Percentiles rank a stretch among this genome's conserved stretches.
Evolutionary conservation across 345 rosid species (phyloP).

Genomic region (Erodium maritimum): DNA sequence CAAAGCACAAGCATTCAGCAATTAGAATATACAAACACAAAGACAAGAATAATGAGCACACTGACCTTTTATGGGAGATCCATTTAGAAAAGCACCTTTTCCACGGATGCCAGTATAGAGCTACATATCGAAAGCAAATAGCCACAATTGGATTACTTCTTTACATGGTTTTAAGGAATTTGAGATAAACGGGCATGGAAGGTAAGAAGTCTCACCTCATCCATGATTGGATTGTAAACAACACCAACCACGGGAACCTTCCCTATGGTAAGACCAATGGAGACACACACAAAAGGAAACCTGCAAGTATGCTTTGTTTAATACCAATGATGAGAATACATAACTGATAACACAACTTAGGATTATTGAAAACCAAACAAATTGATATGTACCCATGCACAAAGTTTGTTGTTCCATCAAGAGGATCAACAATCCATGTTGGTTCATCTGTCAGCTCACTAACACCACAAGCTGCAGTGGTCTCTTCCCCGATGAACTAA

Average conservation of each 20-base stretch:
- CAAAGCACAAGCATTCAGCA: constrained; percentile 9
- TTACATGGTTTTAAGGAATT: no score
- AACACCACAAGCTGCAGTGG: constrained; percentile 72
- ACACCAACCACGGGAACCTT: constrained; percentile 82
- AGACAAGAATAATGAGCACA: not conserved
- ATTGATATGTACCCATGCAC: constrained; percentile 65
- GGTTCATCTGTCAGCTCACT: constrained; percentile 83
- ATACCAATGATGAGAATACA: constrained; percentile 1
- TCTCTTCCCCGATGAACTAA: constrained; percentile 95
- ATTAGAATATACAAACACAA: not conserved
- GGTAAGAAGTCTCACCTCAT: constrained; percentile 51
- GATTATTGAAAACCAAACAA: constrained; percentile 4
- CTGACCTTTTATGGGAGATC: constrained; percentile 67
- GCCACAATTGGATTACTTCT: not conserved
- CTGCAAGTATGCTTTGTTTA: constrained; percentile 20
- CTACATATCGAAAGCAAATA: constrained; percentile 27
- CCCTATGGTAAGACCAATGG: constrained; percentile 81
- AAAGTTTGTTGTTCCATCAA: constrained; percentile 96
- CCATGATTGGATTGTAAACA: constrained; percentile 83
- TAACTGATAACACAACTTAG: constrained; percentile 2
- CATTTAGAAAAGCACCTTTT: constrained; percentile 79
- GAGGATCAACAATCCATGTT: constrained; percentile 98
- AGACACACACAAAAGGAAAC: constrained; percentile 79
- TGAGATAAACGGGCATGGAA: not conserved
- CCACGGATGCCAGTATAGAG: constrained; percentile 65